Base-by-base conservation (phyloP, 305 asterid genomes). In the Galium porrigens region DNA sequence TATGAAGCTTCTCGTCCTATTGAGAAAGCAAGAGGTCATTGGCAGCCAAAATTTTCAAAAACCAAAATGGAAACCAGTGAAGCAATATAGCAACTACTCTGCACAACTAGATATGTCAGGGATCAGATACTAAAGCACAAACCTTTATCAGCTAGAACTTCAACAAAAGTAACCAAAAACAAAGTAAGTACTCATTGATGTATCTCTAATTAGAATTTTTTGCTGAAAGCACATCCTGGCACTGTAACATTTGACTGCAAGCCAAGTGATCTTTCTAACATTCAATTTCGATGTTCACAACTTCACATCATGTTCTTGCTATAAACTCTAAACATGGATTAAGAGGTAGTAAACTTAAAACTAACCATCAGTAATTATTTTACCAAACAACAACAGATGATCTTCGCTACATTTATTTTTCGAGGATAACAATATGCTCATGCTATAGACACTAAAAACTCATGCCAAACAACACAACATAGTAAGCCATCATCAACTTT, bases 1-100 rank as follows among this genome's bases (percentile, higher is more conserved):
- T 89, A 75, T 89, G 94, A 70, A 92, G 81, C 80, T 79, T 88
- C 65, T 86, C 94, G 48, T 79, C 96, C 95, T 91, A 76, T 63
- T 54, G 65, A 59, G 74, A 66, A 72, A 70, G 20, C 22, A 52
- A 56, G 29, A 42, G 6, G 58, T 65, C 37, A 48, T 48, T 33
- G 49, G 32, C 14, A 5, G 15, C 25, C 22, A 46, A 48, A 57
- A 4, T 30, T 30, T 64, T 37, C 44, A 14, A 57, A 57, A 32
- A 27, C 36, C n/a, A 44, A 15, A 68, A 51, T 20, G 55, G 41
- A 7, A 53, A 3, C 15, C 61, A 32, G 18, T 3, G 51, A 46
- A 46, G 49, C 41, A 54, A 22, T 42, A 42, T 42, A 12, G 49
- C 17, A 42, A 36, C 41, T 36, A 36, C 7, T 61, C 12, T 33